Evolutionary conservation across 164 flowering plant genomes (phyloP), one percentile per base, ranked within the genome.

Genomic region (Akebia trifoliata): DNA sequence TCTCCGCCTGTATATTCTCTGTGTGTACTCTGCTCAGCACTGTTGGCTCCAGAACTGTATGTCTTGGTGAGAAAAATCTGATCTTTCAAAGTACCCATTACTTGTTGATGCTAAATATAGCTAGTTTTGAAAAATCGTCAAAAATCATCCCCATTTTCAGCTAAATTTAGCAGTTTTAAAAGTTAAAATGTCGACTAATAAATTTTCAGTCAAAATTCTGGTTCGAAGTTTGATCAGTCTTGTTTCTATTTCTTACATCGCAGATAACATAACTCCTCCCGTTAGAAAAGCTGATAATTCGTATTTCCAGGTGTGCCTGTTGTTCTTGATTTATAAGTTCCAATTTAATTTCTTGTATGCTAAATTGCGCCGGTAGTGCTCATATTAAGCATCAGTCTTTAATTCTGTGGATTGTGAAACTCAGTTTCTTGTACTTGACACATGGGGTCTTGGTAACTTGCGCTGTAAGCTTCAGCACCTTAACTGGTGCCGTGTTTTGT

Each of bases 1-100:
- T 70, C 57, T 69, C 62, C 43, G 15, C 66, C 63, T 70, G 72
- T 63, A 46, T 74, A 49, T 54, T 74, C 68, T 77, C 74, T 34
- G 35, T 62, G 25, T 66, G 37, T 54, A 54, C 76, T 56, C 67
- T 73, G 12, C 31, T 72, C 65, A 30, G 17, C 62, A 56, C 63
- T 43, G 50, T 59, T 46, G 32, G 40, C 48, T 28, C 68, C 67
- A 61, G 24, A 43, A 53, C 62, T 46, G 31, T 60, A 1, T 61
- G 54, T 42, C 60, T 54, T 9, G 80, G 80, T 70, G 34, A 60
- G 66, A 20, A 34, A 53, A 29, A 17, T 2, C 14, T 6, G 3
- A 14, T 9, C 40, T 44, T 39, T 28, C 31, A 4, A 31, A 2
- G 28, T n/a, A 59, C 49, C 46, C 40, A 56, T 26, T 37, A 29